Evolutionary conservation across 2,329 filamentous ascomycete genomes (phyloP).

Genomic region (Fonsecaea monophora): DNA sequence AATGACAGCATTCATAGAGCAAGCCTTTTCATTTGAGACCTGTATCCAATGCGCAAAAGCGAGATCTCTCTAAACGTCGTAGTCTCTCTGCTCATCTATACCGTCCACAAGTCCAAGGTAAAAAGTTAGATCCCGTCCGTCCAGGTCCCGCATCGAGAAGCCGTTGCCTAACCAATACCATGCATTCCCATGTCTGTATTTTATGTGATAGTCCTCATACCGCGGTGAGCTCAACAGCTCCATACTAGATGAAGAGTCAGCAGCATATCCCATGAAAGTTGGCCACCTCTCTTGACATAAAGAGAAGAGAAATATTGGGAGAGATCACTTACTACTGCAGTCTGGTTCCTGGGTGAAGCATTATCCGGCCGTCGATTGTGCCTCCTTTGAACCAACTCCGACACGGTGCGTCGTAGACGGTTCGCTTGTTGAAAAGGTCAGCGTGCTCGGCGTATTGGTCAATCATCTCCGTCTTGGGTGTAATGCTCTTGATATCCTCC

Average conservation of each 20-base stretch:
- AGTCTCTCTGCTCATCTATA: neutral
- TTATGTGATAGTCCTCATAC: conserved; percentile 20
- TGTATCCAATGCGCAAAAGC: no score
- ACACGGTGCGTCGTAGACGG: conserved; percentile 32
- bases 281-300: no score
- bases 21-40: no score
- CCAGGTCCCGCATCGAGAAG: conserved; percentile 41
- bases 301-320: no score
- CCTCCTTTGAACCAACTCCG: conserved; percentile 17
- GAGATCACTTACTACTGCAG: no score
- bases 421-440: conserved; percentile 44
- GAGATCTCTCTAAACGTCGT: neutral
- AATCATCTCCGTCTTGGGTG: conserved; percentile 40
- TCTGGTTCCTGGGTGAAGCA: conserved; percentile 34
- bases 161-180: conserved; percentile 53
- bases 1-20: no score
- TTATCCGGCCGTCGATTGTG: conserved; percentile 41
- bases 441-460: conserved; percentile 43
- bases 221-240: conserved; percentile 29
- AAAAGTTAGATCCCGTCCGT: conserved; percentile 24
- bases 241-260: no score
- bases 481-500: conserved; percentile 43
- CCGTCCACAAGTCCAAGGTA: conserved; percentile 18
- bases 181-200: conserved; percentile 41
- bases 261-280: no score